Conservation (phyloP, 129 eudicot species). For the Mikania micrantha region DNA sequence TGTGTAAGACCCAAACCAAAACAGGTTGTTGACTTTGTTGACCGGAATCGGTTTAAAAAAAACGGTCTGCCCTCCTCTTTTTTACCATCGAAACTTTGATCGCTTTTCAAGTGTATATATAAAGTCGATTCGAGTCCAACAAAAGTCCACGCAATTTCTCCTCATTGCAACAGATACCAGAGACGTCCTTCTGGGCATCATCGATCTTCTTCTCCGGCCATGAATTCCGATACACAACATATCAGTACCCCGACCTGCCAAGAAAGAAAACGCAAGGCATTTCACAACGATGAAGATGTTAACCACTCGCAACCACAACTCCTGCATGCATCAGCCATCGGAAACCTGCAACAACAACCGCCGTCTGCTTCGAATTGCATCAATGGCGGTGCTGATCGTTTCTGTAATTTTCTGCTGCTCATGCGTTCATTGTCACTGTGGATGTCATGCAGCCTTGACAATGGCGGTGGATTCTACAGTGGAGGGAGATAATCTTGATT, state of each 20-base stretch:
- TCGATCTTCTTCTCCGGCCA: slow-evolving; percentile 8
- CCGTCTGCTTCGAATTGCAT: neutral
- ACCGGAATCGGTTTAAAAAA: too few species aligned
- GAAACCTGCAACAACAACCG: neutral
- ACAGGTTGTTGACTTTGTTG: too few species aligned
- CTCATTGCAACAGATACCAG: neutral
- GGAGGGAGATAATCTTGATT: slow-evolving; percentile 5
- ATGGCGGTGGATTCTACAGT: neutral
- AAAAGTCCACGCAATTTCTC: neutral
- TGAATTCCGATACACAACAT: neutral
- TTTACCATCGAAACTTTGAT: too few species aligned
- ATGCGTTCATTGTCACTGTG: neutral
- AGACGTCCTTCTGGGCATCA: neutral
- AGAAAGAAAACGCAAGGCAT: neutral
- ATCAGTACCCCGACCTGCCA: neutral
- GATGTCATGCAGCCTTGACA: neutral
- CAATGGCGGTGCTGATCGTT: neutral
- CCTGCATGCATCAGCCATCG: neutral
- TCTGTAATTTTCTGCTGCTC: neutral
- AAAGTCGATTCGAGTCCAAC: neutral
- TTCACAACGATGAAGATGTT: neutral
- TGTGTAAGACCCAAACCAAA: too few species aligned
- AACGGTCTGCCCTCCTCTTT: too few species aligned
- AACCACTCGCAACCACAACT: neutral
- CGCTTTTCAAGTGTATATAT: neutral